Percentiles rank a stretch among this genome's conserved stretches.
Evolutionary conservation across 2,329 filamentous ascomycete species (phyloP).

Genomic region (Hortaea werneckii): DNA sequence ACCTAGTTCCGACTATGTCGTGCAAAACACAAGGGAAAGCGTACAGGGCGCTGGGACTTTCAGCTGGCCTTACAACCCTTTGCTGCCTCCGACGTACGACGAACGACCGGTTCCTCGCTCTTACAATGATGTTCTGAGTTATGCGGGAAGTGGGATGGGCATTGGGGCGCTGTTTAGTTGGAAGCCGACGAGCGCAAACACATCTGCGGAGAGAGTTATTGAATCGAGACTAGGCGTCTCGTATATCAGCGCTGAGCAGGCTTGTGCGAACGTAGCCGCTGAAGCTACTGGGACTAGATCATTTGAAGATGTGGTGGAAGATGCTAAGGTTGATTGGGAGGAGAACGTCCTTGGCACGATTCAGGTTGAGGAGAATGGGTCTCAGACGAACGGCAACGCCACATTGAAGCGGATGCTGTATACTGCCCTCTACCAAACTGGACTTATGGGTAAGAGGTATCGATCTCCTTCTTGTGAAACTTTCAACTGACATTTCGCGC

Average conservation of each 20-base stretch:
- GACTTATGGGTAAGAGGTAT: not conserved
- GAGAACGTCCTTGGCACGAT: slow-evolving; percentile 47
- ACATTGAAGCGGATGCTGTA: not conserved
- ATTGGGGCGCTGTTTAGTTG: slow-evolving; percentile 33
- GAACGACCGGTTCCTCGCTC: slow-evolving; percentile 10
- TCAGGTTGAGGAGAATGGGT: not conserved
- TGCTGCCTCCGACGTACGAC: slow-evolving; percentile 35
- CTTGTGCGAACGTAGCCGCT: slow-evolving; percentile 46
- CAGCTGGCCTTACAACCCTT: not conserved
- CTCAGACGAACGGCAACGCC: not conserved
- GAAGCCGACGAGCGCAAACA: slow-evolving; percentile 31
- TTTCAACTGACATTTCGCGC: too few species aligned
- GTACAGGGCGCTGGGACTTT: not conserved
- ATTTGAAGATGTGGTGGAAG: slow-evolving; percentile 6
- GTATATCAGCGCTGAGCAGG: slow-evolving; percentile 50
- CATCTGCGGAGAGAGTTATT: slow-evolving; percentile 13
- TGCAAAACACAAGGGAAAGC: not conserved
- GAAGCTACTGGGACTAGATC: slow-evolving; percentile 39
- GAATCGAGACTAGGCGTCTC: slow-evolving; percentile 49
- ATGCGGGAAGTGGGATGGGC: slow-evolving; percentile 15
- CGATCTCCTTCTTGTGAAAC: not conserved
- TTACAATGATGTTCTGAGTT: slow-evolving; percentile 16
- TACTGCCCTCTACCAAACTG: not conserved
- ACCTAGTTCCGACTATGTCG: not conserved
- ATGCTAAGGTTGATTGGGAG: slow-evolving; percentile 48